Conservation (phyloP, 1,139 yeast species). For the Sugiyamaella novakii region DNA sequence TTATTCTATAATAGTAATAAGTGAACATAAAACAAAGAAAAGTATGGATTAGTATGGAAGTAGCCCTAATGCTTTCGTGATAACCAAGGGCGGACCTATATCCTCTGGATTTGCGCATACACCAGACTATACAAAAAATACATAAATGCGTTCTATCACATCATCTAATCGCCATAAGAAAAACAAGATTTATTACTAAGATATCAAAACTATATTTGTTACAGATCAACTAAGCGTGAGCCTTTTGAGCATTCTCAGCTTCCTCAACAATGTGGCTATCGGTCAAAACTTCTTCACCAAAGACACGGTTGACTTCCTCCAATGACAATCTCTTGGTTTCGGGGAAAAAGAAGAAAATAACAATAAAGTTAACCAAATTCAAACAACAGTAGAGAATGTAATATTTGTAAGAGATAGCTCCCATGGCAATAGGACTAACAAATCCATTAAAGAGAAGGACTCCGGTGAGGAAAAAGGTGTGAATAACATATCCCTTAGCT, state of each 20-base stretch:
- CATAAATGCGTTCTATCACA: no score
- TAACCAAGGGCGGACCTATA: no score
- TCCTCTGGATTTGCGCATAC: no score
- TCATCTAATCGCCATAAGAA: no score
- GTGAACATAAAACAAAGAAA: no score
- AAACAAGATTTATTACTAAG: no score
- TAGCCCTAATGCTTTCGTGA: no score
- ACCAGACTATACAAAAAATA: no score
- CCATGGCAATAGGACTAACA: slow-evolving; percentile 61
- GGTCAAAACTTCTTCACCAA: slow-evolving; percentile 27
- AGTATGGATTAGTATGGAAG: no score
- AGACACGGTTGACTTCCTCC: slow-evolving; percentile 52
- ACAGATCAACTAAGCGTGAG: no score
- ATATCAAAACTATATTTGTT: no score
- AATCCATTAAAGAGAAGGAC: slow-evolving; percentile 46
- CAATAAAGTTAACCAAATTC: slow-evolving; percentile 28
- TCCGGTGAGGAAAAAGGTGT: slow-evolving; percentile 31
- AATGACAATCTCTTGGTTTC: slow-evolving; percentile 52
- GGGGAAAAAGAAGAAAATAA: slow-evolving; percentile 48
- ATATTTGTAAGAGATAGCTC: slow-evolving; percentile 50
- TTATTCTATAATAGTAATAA: no score
- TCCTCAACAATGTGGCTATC: slow-evolving; percentile 13
- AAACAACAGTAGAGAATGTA: slow-evolving; percentile 41
- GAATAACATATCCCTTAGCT: slow-evolving; percentile 39
- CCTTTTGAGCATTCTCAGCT: slow-evolving; percentile 2